These are phyloP conservation scores for Neurospora sp. DNA, from an alignment of 495 filamentous ascomycete species.

Conservation along the genomic window DNA sequence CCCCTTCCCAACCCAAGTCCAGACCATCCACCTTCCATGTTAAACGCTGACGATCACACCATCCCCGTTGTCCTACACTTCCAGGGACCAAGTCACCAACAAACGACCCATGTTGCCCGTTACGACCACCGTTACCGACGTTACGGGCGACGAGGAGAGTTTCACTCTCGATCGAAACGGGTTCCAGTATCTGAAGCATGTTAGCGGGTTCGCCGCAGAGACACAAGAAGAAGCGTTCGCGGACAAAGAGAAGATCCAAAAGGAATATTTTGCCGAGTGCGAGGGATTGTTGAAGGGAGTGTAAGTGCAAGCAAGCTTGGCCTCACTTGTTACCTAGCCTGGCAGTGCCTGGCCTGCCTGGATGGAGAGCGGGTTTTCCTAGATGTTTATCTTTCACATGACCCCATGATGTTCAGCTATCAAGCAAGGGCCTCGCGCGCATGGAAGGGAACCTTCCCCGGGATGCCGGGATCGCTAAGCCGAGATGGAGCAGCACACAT, in stretches of 20 bases:
- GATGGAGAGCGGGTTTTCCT: no score
- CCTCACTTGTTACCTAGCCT: background rate
- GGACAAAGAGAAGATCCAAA: slow-evolving; percentile 36
- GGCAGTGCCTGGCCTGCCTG: no score
- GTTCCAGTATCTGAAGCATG: slow-evolving; percentile 24
- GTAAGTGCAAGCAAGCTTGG: slow-evolving; percentile 22
- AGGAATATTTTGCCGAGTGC: slow-evolving; percentile 52
- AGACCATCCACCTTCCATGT: background rate
- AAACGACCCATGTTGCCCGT: slow-evolving; percentile 34
- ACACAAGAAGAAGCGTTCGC: background rate
- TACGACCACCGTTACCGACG: slow-evolving; percentile 26
- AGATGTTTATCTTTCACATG: background rate
- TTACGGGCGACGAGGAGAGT: slow-evolving; percentile 21
- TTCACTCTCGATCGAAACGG: slow-evolving; percentile 30
- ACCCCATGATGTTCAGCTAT: background rate
- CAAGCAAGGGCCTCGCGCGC: background rate
- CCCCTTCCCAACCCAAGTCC: background rate
- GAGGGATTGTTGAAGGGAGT: slow-evolving; percentile 48
- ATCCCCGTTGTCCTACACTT: background rate
- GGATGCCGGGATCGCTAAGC: background rate
- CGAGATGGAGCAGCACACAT: background rate
- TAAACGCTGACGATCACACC: background rate
- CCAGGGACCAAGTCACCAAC: slow-evolving; percentile 16
- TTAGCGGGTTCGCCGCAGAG: background rate
- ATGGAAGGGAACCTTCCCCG: background rate